Percentiles rank a stretch among this genome's conserved stretches.
Conservation (phyloP, 2,329 filamentous ascomycete species). For the Colletotrichum agaves region DNA sequence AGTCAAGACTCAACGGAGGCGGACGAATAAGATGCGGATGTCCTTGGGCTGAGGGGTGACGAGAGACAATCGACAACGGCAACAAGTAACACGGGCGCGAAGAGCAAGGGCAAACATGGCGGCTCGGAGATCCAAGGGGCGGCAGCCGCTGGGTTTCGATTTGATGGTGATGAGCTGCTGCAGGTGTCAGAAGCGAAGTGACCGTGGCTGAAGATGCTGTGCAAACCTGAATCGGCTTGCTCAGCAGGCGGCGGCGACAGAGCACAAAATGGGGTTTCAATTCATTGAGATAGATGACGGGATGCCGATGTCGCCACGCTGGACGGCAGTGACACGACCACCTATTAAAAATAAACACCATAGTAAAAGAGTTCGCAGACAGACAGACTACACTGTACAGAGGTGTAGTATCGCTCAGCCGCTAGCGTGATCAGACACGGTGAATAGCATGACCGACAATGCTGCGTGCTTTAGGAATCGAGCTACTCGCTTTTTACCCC, state of each 20-base stretch:
- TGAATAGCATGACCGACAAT: background rate
- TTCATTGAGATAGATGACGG: background rate
- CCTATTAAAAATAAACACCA: background rate
- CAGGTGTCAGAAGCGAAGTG: conserved; percentile 33
- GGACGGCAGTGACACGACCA: background rate
- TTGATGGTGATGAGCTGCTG: conserved; percentile 13
- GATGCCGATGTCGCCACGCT: conserved; percentile 2
- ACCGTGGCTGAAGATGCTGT: conserved; percentile 20
- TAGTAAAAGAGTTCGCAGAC: background rate
- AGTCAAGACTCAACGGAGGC: background rate
- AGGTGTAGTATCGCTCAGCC: conserved; percentile 1
- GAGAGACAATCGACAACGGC: background rate
- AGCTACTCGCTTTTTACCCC: background rate
- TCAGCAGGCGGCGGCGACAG: background rate
- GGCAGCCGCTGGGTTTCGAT: conserved; percentile 2
- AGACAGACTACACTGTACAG: no score
- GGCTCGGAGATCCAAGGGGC: background rate
- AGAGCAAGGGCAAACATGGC: conserved; percentile 19
- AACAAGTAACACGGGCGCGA: conserved; percentile 12
- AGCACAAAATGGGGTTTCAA: conserved; percentile 9
- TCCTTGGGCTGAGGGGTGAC: conserved; percentile 20
- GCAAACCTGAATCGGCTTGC: background rate
- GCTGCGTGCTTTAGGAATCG: background rate
- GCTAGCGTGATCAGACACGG: background rate
- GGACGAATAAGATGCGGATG: conserved; percentile 4